Percentiles rank a stretch among this genome's conserved stretches.
phyloP scores from a whole-genome alignment of 768 basidiomycete species.

The Tulasnella sp. region DNA sequence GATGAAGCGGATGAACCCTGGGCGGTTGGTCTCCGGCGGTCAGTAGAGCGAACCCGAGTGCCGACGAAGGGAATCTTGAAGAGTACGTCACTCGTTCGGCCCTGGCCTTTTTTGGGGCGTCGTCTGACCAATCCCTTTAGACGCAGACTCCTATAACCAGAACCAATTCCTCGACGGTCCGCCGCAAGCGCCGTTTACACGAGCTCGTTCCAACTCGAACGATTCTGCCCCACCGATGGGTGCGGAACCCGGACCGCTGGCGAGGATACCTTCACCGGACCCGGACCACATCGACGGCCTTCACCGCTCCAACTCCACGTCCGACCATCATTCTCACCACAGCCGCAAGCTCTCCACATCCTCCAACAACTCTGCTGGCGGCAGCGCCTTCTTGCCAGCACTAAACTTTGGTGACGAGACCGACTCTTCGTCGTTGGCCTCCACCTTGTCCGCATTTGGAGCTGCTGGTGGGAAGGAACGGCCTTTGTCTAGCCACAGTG shows the following conservation, averaged over 20 bases:
- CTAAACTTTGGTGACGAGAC: constrained; percentile 50
- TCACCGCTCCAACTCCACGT: constrained; percentile 43
- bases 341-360: constrained; percentile 37
- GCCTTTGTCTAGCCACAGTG: constrained; percentile 38
- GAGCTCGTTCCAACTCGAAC: constrained; percentile 74
- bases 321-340: constrained; percentile 43
- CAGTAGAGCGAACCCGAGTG: constrained; percentile 58
- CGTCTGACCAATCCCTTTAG: constrained; percentile 40
- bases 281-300: constrained; percentile 86
- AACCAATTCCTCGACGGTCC: constrained; percentile 50
- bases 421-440: constrained; percentile 11
- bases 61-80: constrained; percentile 89
- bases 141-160: constrained; percentile 67
- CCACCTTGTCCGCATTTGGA: constrained; percentile 6
- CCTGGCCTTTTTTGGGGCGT: constrained; percentile 22
- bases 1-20: constrained; percentile 65
- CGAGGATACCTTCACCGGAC: constrained; percentile 77
- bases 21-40: constrained; percentile 70
- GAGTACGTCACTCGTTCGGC: constrained; percentile 50
- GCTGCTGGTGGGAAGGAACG: constrained; percentile 23
- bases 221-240: constrained; percentile 51
- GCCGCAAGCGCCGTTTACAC: constrained; percentile 45
- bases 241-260: constrained; percentile 67
- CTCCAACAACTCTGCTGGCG: constrained; percentile 34
- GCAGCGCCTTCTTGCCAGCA: constrained; percentile 49